Base-by-base conservation (phyloP, 2,329 filamentous ascomycete genomes). In the Tolypocladium guangdongense region DNA sequence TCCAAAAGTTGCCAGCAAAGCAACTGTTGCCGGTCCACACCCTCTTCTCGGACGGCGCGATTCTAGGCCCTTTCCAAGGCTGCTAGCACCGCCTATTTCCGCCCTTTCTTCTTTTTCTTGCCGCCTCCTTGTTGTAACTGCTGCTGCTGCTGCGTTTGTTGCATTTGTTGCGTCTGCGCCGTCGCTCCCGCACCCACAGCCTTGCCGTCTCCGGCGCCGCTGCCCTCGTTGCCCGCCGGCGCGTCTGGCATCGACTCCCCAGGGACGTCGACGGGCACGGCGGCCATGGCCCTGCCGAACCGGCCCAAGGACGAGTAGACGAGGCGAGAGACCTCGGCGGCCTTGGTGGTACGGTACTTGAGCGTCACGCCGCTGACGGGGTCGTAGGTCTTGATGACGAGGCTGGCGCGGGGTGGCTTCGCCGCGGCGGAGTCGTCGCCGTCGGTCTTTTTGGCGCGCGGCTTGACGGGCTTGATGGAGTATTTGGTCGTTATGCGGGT, bases 401-500 rank as follows among this genome's bases (percentile, higher is more conserved):
- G 84, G 53, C 78, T 81, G 59, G 86, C 90, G 59, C 79, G 78
- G 5, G 84, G 76, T 2, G 81, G 73, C 53, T 78, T 76, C 5
- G 71, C 53, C 48, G 67, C 58, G 48, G 60, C 60, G 43, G 64
- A 58, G 62, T 61, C 59, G 57, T 60, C 61, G 30, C 57, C 59
- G 47, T 60, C 58, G 56, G 62, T 50, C 49, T 66, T 64, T 32
- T 49, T 48, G 22, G 50, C 49, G 49, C 63, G 59, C 20, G 62
- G 60, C 36, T 65, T 67, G 39, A 70, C 66, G 41, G 77, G 74
- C 36, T 76, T 73, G 67, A 92, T 83, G 67, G 83, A 86, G 82
- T 97, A 99, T 77, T 88, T 90, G 58, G 91, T 96, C 60, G 90
- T 95, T 74, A 97, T 89, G 65, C 84, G 82, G 49, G 92, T 91